Base-by-base conservation (phyloP, 495 filamentous ascomycete genomes). In the Pyrenopolyporus hunteri region DNA sequence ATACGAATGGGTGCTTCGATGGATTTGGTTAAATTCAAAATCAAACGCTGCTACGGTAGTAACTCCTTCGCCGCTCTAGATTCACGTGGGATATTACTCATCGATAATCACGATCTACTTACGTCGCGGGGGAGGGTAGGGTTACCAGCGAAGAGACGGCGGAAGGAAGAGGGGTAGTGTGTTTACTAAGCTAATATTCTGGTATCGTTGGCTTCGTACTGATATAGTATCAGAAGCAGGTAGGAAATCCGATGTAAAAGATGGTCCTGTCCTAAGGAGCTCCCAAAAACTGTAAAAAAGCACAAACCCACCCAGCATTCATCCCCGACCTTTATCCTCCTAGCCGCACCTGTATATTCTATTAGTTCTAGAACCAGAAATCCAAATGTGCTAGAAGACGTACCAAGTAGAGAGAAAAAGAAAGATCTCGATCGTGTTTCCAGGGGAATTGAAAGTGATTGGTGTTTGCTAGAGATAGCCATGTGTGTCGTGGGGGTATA, bases 401-500 rank as follows among this genome's bases (percentile, higher is more conserved):
- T 70, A 70, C 68, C 49, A 44, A 31, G 2, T 58, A 53, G 7
- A 56, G 43, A 57, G 14, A 56, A 47, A 58, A 32, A 29, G 7
- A 2, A 22, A 31, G 13, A 13, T 32, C 9, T 4, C 16, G 6
- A 14, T 19, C 9, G 17, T 53, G 14, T 25, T 20, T 29, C 36
- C 48, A 20, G 42, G 13, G 17, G 39, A 29, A 37, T 6, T 0
- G 9, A 53, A 45, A 54, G 25, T 25, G 17, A 8, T 4, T 23
- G 6, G 19, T 33, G n/a, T 22, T 56, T 71, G 42, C 57, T 66
- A 71, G 9, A 55, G 54, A 28, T 64, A 71, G 4, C 52, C 53
- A 51, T 71, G 68, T 28, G 52, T 32, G 22, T 64, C 52, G 14
- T 66, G 66, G 19, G 66, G 62, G 39, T 58, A 66, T 29, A 62